phyloP scores from a whole-genome alignment of 1,284 basidiomycete genomes.

The Ceratobasidium sp. region DNA sequence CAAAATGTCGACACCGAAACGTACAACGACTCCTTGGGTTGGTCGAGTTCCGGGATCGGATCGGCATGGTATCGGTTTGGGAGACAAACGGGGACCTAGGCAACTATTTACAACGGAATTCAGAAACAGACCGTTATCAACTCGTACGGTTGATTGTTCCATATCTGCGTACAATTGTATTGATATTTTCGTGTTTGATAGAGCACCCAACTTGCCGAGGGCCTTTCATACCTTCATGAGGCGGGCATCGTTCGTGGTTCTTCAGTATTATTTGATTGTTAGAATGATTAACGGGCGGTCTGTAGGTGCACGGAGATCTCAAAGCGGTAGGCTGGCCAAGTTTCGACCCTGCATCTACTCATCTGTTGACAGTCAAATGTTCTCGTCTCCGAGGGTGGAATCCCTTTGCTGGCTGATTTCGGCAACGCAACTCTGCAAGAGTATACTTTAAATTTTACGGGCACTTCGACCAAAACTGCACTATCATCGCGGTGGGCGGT shows the following conservation, averaged over 20 bases:
- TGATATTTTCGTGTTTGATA: neutral
- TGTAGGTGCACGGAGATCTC: slow-evolving; percentile 28
- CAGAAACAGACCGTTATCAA: neutral
- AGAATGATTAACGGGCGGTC: neutral
- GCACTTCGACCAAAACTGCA: neutral
- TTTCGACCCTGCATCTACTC: neutral
- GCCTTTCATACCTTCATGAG: too few species aligned
- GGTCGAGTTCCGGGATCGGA: neutral
- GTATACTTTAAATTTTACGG: slow-evolving; percentile 3
- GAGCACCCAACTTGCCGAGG: neutral
- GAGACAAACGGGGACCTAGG: neutral
- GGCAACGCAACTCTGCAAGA: slow-evolving; percentile 3
- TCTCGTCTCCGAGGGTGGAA: neutral
- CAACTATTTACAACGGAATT: neutral
- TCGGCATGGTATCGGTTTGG: slow-evolving; percentile 24
- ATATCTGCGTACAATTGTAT: neutral
- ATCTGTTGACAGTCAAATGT: neutral
- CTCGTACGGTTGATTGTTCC: neutral
- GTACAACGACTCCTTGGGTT: neutral
- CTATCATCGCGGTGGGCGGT: slow-evolving; percentile 12
- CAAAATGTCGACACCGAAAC: too few species aligned
- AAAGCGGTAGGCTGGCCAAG: slow-evolving; percentile 5
- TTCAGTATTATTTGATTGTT: neutral
- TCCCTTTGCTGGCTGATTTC: slow-evolving; percentile 15
- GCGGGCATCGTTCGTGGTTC: too few species aligned